Evolutionary conservation across 176 grass and related monocot genomes (phyloP).

Genomic region (Musa troglodytarum): DNA sequence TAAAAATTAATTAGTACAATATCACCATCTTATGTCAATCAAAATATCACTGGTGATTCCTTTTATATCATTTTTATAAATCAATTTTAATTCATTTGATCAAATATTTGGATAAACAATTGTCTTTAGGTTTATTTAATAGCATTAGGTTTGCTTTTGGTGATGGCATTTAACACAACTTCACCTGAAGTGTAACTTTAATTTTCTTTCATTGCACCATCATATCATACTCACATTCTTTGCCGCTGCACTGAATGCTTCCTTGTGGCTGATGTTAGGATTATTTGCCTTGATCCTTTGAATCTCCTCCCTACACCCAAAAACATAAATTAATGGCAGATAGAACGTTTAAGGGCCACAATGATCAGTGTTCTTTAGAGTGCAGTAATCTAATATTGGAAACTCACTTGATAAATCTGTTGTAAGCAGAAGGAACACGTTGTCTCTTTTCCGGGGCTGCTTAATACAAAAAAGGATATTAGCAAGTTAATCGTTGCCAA

Average conservation of each 20-base stretch:
- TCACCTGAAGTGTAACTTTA: too few species aligned
- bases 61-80: too few species aligned
- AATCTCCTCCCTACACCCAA: conserved; percentile 10
- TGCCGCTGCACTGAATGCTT: conserved; percentile 17
- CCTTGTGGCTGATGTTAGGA: conserved; percentile 12
- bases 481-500: background rate
- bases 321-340: background rate
- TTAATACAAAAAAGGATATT: background rate
- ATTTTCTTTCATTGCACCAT: background rate
- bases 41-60: too few species aligned
- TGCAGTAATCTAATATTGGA: background rate
- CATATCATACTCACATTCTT: conserved; percentile 15
- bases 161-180: too few species aligned
- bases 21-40: too few species aligned
- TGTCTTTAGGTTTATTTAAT: too few species aligned
- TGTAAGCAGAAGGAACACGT: conserved; percentile 17
- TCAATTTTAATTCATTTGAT: too few species aligned
- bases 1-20: too few species aligned
- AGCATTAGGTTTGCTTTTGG: too few species aligned
- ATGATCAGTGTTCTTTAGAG: too few species aligned
- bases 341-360: background rate
- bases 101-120: too few species aligned
- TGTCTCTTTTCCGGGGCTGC: conserved; percentile 17
- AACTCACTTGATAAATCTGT: conserved; percentile 20
- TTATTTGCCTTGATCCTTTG: conserved; percentile 16